Conservation (phyloP, 2,329 filamentous ascomycete genomes). For the Hirsutella rhossiliensis region DNA sequence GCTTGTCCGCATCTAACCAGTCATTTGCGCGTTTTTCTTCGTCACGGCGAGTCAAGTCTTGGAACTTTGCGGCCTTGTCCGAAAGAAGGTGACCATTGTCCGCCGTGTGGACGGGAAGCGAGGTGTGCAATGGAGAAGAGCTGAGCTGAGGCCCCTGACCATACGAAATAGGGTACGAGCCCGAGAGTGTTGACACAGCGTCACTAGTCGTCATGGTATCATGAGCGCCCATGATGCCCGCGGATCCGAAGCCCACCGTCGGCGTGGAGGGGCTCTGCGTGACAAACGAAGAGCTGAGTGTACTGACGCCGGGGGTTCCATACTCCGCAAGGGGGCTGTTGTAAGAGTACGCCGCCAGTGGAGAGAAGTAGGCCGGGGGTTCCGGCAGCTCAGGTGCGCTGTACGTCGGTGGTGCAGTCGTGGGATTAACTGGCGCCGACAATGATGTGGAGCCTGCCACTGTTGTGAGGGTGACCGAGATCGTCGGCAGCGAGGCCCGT, state of each 20-base stretch:
- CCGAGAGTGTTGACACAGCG: too few relatives aligned
- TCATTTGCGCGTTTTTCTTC: too few relatives aligned
- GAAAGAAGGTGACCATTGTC: too few relatives aligned
- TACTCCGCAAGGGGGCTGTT: conserved; percentile 2
- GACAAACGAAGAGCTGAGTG: not conserved
- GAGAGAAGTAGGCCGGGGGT: conserved; percentile 4
- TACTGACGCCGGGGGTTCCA: not conserved
- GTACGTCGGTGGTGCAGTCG: conserved; percentile 1
- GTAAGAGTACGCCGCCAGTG: conserved; percentile 6
- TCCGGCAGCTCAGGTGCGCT: conserved; percentile 1
- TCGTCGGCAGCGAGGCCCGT: too few relatives aligned
- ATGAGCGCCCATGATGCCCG: not conserved
- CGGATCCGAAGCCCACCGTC: not conserved
- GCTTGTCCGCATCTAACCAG: too few relatives aligned
- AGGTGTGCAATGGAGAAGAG: too few relatives aligned
- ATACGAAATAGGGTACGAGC: too few relatives aligned
- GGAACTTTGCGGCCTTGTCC: too few relatives aligned
- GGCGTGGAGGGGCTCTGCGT: not conserved
- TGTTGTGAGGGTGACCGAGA: not conserved
- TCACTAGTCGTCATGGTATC: not conserved
- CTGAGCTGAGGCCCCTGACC: too few relatives aligned
- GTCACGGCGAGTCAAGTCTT: too few relatives aligned
- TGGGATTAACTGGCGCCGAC: not conserved
- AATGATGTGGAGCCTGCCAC: not conserved
- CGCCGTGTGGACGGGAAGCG: too few relatives aligned